Base-by-base conservation (phyloP, 331 rosid species). In the Saraca asoca region DNA sequence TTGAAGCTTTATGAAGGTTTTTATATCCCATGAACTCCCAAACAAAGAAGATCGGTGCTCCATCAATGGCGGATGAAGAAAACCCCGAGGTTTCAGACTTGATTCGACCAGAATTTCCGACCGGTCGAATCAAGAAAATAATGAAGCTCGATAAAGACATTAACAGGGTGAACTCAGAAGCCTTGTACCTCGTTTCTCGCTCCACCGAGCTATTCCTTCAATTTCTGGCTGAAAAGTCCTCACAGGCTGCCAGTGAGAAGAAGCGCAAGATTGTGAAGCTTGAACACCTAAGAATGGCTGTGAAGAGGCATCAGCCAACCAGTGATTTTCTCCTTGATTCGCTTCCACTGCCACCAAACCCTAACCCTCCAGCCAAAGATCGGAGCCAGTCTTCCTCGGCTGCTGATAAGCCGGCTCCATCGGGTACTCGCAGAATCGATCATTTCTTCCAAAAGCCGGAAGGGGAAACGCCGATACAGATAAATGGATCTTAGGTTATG, bases 251-350 rank as follows among this genome's bases (percentile, higher is more conserved):
- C 0, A 35, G 20, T 2, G 92, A 81, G 82, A 88, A 87, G 96
- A 88, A 94, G 58, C 89, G 97, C 58, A 87, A 83, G 84, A 86
- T 76, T 7, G 87, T 94, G 66, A 94, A 86, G 74, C 85, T 90
- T 0, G 95, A 90, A 29, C 92, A 90, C 73, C 12, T 88, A 0
- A 61, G 89, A 56, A 49, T 64, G 64, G 89, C 95, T 16, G 92
- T 82, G 29, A 88, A 88, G 85, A 88, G 89, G 65, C 95, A 94
- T 68, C 83, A 74, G 0, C 87, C 90, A 1, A 88, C 87, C 31
- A 66, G 85, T 37, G 96, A 94, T 75, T 94, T 90, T 74, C 97
- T 94, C 45, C 85, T 88, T 7, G 97, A 90, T 38, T 87, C 86
- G 38, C 92, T 90, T 56, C 92, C 89, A 5, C 41, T 51, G 51